Evolutionary conservation across 1,139 yeast genomes (phyloP).

Genomic region (Eremothecium sinecaudum): DNA sequence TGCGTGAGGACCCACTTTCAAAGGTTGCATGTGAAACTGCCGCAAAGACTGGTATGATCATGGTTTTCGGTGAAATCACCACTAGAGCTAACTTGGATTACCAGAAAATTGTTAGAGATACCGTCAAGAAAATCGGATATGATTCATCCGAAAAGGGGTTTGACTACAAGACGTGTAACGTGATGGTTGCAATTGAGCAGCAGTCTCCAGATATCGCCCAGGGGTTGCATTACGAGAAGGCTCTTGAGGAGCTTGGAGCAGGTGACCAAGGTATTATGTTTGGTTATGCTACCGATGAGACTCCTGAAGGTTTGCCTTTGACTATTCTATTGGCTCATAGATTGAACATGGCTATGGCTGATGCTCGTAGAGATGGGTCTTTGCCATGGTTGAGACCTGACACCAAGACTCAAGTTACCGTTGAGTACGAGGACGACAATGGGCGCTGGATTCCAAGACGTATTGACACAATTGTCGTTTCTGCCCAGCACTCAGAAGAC

Average conservation of each 20-base stretch:
- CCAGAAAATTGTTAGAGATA: slow-evolving; percentile 96
- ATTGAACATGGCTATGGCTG: slow-evolving; percentile 93
- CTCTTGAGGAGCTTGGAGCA: slow-evolving; percentile 96
- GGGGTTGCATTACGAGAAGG: slow-evolving; percentile 96
- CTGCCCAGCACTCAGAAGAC: slow-evolving; percentile 96
- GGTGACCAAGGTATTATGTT: slow-evolving; percentile 99
- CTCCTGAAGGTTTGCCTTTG: slow-evolving; percentile 94
- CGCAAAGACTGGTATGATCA: slow-evolving; percentile 96
- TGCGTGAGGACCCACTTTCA: slow-evolving; percentile 89
- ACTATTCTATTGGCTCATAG: slow-evolving; percentile 91
- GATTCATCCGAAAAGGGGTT: slow-evolving; percentile 94
- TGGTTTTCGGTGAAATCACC: slow-evolving; percentile 99
- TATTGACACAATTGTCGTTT: slow-evolving; percentile 95
- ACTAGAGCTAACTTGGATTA: slow-evolving; percentile 90
- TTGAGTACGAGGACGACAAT: slow-evolving; percentile 85
- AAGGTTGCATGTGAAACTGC: slow-evolving; percentile 99
- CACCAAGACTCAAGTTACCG: slow-evolving; percentile 98
- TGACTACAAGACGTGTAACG: slow-evolving; percentile 98
- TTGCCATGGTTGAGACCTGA: slow-evolving; percentile 98
- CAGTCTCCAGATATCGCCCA: slow-evolving; percentile 99
- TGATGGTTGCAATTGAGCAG: slow-evolving; percentile 97
- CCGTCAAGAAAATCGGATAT: slow-evolving; percentile 97
- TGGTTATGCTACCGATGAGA: slow-evolving; percentile 98
- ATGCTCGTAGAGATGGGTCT: slow-evolving; percentile 93
- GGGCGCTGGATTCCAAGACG: slow-evolving; percentile 95